Conservation (phyloP, 225 moss, liverwort and hornwort genomes). For the Straminergon stramineum region DNA sequence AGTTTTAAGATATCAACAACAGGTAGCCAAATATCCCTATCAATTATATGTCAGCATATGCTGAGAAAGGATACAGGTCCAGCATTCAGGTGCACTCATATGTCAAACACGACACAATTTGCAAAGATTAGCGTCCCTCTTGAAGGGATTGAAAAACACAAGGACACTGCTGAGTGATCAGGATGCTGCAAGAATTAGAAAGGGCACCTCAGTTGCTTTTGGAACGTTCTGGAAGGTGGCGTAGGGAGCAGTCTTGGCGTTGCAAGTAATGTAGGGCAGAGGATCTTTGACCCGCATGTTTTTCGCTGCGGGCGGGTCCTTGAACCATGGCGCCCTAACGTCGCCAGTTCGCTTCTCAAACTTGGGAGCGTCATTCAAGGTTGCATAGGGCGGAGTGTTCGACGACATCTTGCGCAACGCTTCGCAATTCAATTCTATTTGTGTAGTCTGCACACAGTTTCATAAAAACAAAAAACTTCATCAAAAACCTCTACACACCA, state of each 20-base stretch:
- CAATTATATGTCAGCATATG: background rate
- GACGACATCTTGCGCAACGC: slow-evolving; percentile 21
- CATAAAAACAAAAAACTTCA: background rate
- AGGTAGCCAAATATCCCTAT: background rate
- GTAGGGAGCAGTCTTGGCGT: slow-evolving; percentile 42
- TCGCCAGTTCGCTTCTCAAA: slow-evolving; percentile 35
- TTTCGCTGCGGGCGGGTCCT: slow-evolving; percentile 13
- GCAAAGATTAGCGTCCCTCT: background rate
- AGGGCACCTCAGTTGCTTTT: slow-evolving; percentile 17
- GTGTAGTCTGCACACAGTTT: background rate
- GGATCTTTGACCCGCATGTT: slow-evolving; percentile 31
- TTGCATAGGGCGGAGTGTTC: slow-evolving; percentile 33
- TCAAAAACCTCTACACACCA: background rate
- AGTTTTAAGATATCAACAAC: background rate
- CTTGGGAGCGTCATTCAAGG: slow-evolving; percentile 42
- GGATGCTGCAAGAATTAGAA: background rate
- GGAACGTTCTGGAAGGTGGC: slow-evolving; percentile 50
- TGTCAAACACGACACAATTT: background rate
- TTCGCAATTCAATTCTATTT: background rate
- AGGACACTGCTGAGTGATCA: background rate
- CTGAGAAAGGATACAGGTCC: background rate
- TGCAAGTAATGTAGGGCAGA: slow-evolving; percentile 39
- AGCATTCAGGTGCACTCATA: too few species aligned
- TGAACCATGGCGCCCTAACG: slow-evolving; percentile 41
- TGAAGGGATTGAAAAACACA: background rate